These are phyloP conservation scores for Diaporthe longicolla DNA, from an alignment of 2,329 filamentous ascomycete genomes.

Conservation along the genomic window DNA sequence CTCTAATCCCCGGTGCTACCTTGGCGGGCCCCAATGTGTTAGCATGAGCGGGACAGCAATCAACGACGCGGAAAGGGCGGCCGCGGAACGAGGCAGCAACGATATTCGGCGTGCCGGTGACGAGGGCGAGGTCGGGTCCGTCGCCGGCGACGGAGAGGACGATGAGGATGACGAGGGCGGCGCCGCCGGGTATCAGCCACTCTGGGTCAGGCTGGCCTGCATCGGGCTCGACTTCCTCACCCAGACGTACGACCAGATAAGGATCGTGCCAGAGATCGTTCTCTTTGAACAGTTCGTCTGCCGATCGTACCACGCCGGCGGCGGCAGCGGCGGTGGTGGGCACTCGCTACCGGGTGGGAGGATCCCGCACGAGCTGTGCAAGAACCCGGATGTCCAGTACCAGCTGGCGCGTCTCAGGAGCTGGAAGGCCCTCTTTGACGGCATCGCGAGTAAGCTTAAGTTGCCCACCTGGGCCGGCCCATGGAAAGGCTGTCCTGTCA, in stretches of 20 bases:
- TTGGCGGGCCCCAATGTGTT: slow-evolving; percentile 32
- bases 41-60: slow-evolving; percentile 36
- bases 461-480: neutral
- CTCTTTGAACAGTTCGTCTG: slow-evolving; percentile 41
- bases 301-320: slow-evolving; percentile 27
- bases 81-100: neutral
- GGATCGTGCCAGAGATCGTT: slow-evolving; percentile 43
- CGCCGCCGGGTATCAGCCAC: slow-evolving; percentile 35
- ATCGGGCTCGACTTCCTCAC: slow-evolving; percentile 42
- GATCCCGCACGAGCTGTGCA: slow-evolving; percentile 35
- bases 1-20: slow-evolving; percentile 10
- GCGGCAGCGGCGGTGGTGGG: neutral
- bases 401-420: slow-evolving; percentile 40
- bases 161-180: neutral
- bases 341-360: neutral
- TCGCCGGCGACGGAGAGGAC: neutral
- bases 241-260: slow-evolving; percentile 42
- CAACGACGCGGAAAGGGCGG: neutral
- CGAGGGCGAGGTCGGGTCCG: slow-evolving; percentile 7
- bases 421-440: slow-evolving; percentile 42
- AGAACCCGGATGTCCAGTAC: slow-evolving; percentile 38
- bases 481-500: neutral
- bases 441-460: slow-evolving; percentile 34
- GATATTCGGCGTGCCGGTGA: neutral
- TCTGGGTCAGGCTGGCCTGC: slow-evolving; percentile 42